Conservation (phyloP, 75 land plant species). For the Azolla pinnata region DNA sequence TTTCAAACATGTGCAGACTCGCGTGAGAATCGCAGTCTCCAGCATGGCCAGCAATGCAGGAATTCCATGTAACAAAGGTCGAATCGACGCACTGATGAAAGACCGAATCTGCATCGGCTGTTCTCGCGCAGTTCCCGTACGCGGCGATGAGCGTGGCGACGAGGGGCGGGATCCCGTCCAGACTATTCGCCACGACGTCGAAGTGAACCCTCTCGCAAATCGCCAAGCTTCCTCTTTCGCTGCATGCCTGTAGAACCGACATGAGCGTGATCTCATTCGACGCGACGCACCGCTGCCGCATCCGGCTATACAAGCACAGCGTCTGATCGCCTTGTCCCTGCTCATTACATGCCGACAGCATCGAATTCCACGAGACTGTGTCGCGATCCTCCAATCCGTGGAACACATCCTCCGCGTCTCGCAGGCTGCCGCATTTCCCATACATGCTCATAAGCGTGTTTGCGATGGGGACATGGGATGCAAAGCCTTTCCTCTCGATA, state of each 20-base stretch:
- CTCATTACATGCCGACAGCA: slow-evolving; percentile 13
- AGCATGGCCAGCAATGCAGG: slow-evolving; percentile 13
- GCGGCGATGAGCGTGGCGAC: slow-evolving; percentile 16
- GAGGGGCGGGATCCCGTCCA: slow-evolving; percentile 11
- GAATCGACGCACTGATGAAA: slow-evolving; percentile 13
- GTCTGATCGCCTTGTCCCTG: slow-evolving; percentile 12
- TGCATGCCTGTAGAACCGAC: slow-evolving; percentile 10
- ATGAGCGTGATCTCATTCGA: slow-evolving; percentile 17
- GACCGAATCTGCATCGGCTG: slow-evolving; percentile 11
- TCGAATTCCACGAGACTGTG: slow-evolving; percentile 17
- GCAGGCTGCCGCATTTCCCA: neutral
- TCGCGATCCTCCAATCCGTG: slow-evolving; percentile 6
- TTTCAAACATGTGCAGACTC: slow-evolving; percentile 12
- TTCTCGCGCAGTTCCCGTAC: slow-evolving; percentile 19
- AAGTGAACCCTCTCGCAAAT: slow-evolving; percentile 6
- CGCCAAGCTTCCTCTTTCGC: slow-evolving; percentile 5
- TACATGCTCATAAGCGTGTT: slow-evolving; percentile 9
- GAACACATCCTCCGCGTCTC: slow-evolving; percentile 8
- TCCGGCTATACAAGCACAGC: slow-evolving; percentile 8
- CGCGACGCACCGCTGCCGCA: slow-evolving; percentile 6
- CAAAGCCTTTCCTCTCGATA: slow-evolving; percentile 11
- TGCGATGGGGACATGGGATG: slow-evolving; percentile 5
- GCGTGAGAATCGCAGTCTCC: neutral
- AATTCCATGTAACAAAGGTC: slow-evolving; percentile 14
- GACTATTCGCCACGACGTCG: neutral